Conservation (phyloP, 345 rosid species). For the Eucalyptus sp. region DNA sequence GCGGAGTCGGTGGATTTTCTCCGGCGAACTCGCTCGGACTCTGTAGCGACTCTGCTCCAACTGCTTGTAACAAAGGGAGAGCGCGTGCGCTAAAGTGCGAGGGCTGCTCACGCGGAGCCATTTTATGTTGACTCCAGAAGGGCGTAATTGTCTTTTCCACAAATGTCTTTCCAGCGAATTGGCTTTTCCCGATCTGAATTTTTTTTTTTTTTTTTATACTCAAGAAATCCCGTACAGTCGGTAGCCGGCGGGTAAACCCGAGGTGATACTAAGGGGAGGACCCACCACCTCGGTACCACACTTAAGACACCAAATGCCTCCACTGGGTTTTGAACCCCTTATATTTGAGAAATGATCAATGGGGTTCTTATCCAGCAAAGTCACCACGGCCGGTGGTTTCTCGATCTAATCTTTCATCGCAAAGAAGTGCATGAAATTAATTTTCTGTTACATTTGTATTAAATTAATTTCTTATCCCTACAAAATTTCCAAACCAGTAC, state of each 20-base stretch:
- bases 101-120: neutral
- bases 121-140: neutral
- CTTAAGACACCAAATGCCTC: no score
- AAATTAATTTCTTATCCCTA: neutral
- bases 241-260: no score
- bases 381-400: no score
- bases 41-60: neutral
- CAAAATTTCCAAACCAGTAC: neutral
- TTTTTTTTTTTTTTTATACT: no score
- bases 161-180: neutral
- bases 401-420: no score
- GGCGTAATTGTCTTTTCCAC: neutral
- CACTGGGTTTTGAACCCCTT: no score
- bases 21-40: neutral
- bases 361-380: no score
- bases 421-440: neutral
- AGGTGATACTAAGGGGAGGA: accelerated
- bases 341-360: no score
- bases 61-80: neutral
- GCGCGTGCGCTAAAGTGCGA: neutral
- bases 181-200: neutral
- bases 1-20: neutral
- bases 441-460: neutral
- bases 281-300: no score
- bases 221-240: no score